A percentile compares a stretch with the other conserved stretches of the same genome.
Conservation (phyloP, 805 yeast genomes). For the Nakazawaea ishiwadae region DNA sequence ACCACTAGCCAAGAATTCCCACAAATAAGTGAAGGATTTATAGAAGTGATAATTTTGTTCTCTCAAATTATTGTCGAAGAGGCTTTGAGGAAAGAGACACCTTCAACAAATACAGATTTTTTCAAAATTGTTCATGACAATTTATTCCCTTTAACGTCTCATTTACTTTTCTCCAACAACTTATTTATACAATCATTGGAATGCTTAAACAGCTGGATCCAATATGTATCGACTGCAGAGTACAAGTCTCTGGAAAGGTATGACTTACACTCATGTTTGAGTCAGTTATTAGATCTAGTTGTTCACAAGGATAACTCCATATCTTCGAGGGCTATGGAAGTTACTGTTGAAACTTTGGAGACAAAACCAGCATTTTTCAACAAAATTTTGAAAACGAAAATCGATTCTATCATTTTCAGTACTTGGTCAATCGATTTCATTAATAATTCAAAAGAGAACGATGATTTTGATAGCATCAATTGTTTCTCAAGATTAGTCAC, state of each 20-base stretch:
- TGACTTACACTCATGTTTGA: constrained; percentile 19
- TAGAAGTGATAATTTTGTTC: constrained; percentile 25
- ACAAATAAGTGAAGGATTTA: background rate
- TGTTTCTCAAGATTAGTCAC: constrained; percentile 42
- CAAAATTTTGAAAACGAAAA: constrained; percentile 23
- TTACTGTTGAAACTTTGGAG: constrained; percentile 41
- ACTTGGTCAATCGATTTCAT: constrained; percentile 42
- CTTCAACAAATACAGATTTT: constrained; percentile 22
- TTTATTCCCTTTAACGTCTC: constrained; percentile 27
- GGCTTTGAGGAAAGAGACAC: constrained; percentile 30
- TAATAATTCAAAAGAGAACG: constrained; percentile 24
- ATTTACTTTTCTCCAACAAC: constrained; percentile 16
- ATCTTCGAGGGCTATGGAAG: constrained; percentile 25
- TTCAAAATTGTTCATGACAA: constrained; percentile 33
- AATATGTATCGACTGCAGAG: constrained; percentile 33
- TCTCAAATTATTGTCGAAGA: constrained; percentile 51
- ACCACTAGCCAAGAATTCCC: background rate
- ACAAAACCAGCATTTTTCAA: constrained; percentile 37
- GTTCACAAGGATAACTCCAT: constrained; percentile 10
- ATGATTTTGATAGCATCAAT: constrained; percentile 32
- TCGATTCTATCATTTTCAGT: constrained; percentile 34
- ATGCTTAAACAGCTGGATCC: constrained; percentile 30
- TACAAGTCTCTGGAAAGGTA: constrained; percentile 25
- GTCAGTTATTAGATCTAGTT: constrained; percentile 16
- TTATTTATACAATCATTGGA: constrained; percentile 17